Base-by-base conservation (phyloP, 2,329 filamentous ascomycete species). In the Scorias spongiosa region DNA sequence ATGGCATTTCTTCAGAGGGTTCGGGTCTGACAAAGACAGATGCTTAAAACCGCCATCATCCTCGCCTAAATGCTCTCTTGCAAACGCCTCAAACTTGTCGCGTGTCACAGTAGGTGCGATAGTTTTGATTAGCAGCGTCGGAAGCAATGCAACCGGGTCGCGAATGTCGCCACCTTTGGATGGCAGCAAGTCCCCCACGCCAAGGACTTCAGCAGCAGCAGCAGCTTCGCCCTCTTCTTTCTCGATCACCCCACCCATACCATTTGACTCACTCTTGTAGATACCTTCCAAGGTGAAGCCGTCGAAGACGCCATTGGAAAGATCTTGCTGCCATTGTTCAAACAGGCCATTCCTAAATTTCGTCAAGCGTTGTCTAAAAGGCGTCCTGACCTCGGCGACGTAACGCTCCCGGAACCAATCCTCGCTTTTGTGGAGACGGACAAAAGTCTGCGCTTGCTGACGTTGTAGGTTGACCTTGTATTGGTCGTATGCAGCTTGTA, bases 341-440 rank as follows among this genome's bases (percentile, higher is more conserved):
- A 91, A 95, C 42, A 79, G 76, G 11, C 76, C 78, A 36, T 80
- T 78, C 40, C 93, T 81, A 58, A 84, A 87, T 40, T 87, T 81
- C 61, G 81, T 82, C 43, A 96, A 68, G 55, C 85, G 81, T 47
- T 70, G 68, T 44, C 82, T 80, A 56, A 95, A 77, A 2, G 75
- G 72, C 51, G 88, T 80, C 42, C 84, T 74, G 44, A 89, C 78
- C 52, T 91, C 85, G 1, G 85, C 76, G 28, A 93, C 80, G 55
- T 98, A 98, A 59, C 86, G 80, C 64, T 98, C 91, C 54, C 81
- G 85, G 67, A 98, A 98, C 91, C 91, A 98, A 60, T 98, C 89
- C 62, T 98, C 91, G 38, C 80, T 79, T 61, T 93, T 94, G 65
- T 98, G 91, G 54, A 87, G 82, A 41, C 81, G 77, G 37, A 98